Conservation (phyloP, 2,329 filamentous ascomycete genomes). For the Stenocarpella maydis region DNA sequence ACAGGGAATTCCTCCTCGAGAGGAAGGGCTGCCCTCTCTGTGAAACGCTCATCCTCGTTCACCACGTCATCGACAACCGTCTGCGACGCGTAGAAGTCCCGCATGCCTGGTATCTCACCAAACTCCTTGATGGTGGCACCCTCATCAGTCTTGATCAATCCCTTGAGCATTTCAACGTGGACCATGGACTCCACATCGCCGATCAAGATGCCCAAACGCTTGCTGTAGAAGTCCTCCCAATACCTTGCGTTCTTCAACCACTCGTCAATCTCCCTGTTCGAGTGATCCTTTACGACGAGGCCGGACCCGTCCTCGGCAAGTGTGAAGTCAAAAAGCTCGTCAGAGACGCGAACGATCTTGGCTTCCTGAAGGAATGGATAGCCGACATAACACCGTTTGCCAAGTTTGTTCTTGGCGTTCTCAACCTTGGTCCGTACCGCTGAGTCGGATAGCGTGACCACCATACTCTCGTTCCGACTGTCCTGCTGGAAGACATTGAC, state of each 20-base stretch:
- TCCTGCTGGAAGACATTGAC: slow-evolving; percentile 96
- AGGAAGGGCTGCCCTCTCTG: slow-evolving; percentile 86
- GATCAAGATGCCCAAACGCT: slow-evolving; percentile 86
- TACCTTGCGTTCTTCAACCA: slow-evolving; percentile 85
- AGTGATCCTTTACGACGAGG: slow-evolving; percentile 75
- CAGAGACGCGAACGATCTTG: slow-evolving; percentile 86
- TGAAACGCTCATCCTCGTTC: slow-evolving; percentile 91
- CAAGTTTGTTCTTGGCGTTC: slow-evolving; percentile 79
- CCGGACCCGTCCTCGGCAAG: slow-evolving; percentile 69
- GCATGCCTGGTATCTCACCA: slow-evolving; percentile 81
- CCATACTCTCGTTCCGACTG: slow-evolving; percentile 95
- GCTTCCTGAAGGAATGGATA: slow-evolving; percentile 97
- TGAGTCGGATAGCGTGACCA: slow-evolving; percentile 82
- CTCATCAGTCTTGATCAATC: slow-evolving; percentile 87
- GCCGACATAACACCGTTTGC: slow-evolving; percentile 86
- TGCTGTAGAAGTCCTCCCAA: slow-evolving; percentile 89
- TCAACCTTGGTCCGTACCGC: slow-evolving; percentile 75
- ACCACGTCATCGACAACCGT: slow-evolving; percentile 88
- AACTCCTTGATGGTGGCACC: slow-evolving; percentile 95
- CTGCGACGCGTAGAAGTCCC: slow-evolving; percentile 91
- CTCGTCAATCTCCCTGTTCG: slow-evolving; percentile 77
- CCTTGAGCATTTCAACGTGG: slow-evolving; percentile 93
- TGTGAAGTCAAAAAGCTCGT: slow-evolving; percentile 91
- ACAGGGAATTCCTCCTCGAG: slow-evolving; percentile 92
- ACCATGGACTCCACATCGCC: slow-evolving; percentile 88